Evolutionary conservation across 1,139 yeast genomes (phyloP).

Genomic region (Yamadazyma triangularis): DNA sequence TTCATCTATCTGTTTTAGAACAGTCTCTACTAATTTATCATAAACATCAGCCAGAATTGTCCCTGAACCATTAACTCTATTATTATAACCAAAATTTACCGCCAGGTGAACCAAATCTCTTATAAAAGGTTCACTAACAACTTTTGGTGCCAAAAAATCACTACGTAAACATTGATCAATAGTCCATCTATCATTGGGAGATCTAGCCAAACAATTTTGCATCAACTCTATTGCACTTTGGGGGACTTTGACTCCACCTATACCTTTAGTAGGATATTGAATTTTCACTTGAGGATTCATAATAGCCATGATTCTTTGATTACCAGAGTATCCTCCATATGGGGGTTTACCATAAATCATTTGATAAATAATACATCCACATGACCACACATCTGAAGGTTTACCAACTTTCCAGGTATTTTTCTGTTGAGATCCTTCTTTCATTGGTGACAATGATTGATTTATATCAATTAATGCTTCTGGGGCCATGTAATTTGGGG

Average conservation of each 20-base stretch:
- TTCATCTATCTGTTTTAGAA: slow-evolving; percentile 36
- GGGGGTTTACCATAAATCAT: slow-evolving; percentile 95
- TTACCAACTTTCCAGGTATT: slow-evolving; percentile 85
- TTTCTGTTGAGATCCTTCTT: slow-evolving; percentile 18
- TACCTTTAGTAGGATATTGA: slow-evolving; percentile 58
- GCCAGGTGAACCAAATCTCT: slow-evolving; percentile 74
- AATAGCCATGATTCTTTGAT: slow-evolving; percentile 77
- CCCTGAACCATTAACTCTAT: slow-evolving; percentile 29
- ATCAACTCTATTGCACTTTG: slow-evolving; percentile 67
- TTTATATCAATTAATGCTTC: slow-evolving; percentile 76
- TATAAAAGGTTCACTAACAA: slow-evolving; percentile 63
- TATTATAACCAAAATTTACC: slow-evolving; percentile 58
- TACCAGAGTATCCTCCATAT: slow-evolving; percentile 75
- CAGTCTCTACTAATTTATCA: slow-evolving; percentile 39
- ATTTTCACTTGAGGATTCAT: slow-evolving; percentile 82
- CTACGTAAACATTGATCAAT: slow-evolving; percentile 53
- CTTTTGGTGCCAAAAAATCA: slow-evolving; percentile 69
- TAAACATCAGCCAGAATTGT: slow-evolving; percentile 36
- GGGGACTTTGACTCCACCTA: slow-evolving; percentile 65
- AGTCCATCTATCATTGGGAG: slow-evolving; percentile 67
- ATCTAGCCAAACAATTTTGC: slow-evolving; percentile 66
- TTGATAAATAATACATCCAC: slow-evolving; percentile 94
- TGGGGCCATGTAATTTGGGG: slow-evolving; percentile 98
- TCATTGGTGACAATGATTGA: slow-evolving; percentile 24
- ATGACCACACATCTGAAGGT: slow-evolving; percentile 97